A percentile compares a stretch with the other conserved stretches of the same genome.
Evolutionary conservation across 2,329 filamentous ascomycete species (phyloP).

Genomic region (Fusarium sp.): DNA sequence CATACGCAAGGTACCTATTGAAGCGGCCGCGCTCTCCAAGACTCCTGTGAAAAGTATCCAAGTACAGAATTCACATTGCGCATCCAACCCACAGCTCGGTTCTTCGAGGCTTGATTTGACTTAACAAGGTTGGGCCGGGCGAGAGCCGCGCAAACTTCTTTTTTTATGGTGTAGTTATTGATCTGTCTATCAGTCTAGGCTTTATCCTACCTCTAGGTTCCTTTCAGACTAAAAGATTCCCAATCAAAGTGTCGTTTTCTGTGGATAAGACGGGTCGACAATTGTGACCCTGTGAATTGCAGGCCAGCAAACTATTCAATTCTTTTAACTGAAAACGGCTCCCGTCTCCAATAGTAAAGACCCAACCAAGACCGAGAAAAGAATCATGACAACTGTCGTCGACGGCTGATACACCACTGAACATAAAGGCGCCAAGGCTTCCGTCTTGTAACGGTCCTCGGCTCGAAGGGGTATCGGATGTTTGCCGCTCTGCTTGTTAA

Average conservation of each 20-base stretch:
- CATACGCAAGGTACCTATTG: background rate
- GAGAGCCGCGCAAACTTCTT: background rate
- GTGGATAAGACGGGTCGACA: background rate
- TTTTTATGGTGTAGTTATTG: background rate
- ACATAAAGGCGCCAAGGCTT: background rate
- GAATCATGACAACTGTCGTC: background rate
- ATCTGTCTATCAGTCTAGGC: background rate
- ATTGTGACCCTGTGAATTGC: background rate
- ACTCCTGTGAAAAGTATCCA: background rate
- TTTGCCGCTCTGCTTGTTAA: constrained; percentile 9
- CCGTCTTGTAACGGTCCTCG: constrained; percentile 2
- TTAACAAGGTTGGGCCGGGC: background rate
- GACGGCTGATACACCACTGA: background rate
- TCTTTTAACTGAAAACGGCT: background rate
- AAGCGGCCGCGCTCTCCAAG: constrained; percentile 16
- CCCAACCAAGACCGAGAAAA: background rate
- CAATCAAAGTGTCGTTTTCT: background rate
- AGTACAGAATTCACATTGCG: background rate
- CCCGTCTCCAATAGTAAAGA: background rate
- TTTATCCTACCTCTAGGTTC: background rate
- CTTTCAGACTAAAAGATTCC: background rate
- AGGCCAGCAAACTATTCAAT: background rate
- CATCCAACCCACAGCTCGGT: background rate
- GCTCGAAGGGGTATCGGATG: constrained; percentile 14
- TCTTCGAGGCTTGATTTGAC: background rate